phyloP scores from a whole-genome alignment of 257 asterid genomes.

The Plantago ovata region DNA sequence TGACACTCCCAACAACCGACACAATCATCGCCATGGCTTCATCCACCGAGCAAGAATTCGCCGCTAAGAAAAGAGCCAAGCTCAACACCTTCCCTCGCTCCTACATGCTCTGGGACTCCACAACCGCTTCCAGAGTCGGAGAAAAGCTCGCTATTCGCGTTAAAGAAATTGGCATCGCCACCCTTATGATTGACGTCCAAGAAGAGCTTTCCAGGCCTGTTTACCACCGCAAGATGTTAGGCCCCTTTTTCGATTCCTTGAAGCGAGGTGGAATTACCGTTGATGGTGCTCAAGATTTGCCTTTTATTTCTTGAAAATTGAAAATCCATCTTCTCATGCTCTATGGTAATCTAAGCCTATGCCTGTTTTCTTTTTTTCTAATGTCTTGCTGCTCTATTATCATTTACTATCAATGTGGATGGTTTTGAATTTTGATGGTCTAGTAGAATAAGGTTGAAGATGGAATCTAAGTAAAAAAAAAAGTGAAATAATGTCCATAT shows the following conservation, averaged over 20 bases:
- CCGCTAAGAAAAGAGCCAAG: constrained; percentile 43
- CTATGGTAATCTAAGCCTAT: background rate
- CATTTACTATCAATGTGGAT: no score
- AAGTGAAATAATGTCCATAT: no score
- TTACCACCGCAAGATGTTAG: constrained; percentile 48
- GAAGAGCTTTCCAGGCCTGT: constrained; percentile 58
- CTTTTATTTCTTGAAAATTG: constrained; percentile 35
- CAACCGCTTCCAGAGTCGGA: constrained; percentile 56
- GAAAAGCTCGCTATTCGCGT: constrained; percentile 58
- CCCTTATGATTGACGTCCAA: constrained; percentile 47
- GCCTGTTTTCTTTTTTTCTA: background rate
- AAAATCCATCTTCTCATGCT: background rate
- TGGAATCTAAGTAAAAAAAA: no score
- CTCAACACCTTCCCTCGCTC: constrained; percentile 58
- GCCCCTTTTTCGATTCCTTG: constrained; percentile 52
- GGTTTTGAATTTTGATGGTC: no score
- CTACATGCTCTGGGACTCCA: constrained; percentile 47
- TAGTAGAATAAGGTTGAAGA: no score
- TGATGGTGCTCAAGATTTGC: constrained; percentile 48
- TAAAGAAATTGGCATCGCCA: constrained; percentile 37
- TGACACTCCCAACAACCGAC: constrained; percentile 36
- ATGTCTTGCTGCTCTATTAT: background rate
- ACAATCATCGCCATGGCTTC: constrained; percentile 75
- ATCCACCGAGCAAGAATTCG: constrained; percentile 64
- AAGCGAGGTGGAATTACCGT: constrained; percentile 52